phyloP scores from a whole-genome alignment of 768 basidiomycete species.

The Termitomyces heimii region DNA sequence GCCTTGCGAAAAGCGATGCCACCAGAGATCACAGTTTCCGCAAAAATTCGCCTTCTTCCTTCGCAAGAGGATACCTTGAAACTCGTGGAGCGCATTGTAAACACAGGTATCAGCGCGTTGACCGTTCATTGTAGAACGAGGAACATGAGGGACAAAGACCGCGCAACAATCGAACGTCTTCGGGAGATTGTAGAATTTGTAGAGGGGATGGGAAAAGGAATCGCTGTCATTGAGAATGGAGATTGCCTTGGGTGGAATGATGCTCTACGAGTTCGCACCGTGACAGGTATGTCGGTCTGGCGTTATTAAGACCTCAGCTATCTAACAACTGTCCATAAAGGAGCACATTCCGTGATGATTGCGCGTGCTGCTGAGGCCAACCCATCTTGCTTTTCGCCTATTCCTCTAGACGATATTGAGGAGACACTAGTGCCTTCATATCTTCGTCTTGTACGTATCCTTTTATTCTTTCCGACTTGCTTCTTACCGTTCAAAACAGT shows the following conservation, averaged over 20 bases:
- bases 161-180: constrained; percentile 72
- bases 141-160: constrained; percentile 82
- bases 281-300: constrained; percentile 52
- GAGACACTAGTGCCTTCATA: constrained; percentile 65
- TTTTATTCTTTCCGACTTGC: not conserved
- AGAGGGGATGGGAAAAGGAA: constrained; percentile 59
- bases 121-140: constrained; percentile 95
- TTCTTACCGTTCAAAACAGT: constrained; percentile 23
- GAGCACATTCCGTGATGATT: constrained; percentile 92
- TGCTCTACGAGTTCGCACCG: constrained; percentile 62
- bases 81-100: constrained; percentile 83
- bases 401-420: constrained; percentile 64
- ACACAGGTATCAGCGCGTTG: constrained; percentile 82
- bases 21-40: constrained; percentile 79
- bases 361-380: constrained; percentile 94
- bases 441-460: constrained; percentile 54
- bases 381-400: constrained; percentile 77
- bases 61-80: constrained; percentile 83
- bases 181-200: constrained; percentile 86
- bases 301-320: not conserved
- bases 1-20: constrained; percentile 71
- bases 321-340: constrained; percentile 24
- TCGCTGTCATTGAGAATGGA: constrained; percentile 93
- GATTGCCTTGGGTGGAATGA: constrained; percentile 82
- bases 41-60: constrained; percentile 88